Percentiles rank a stretch among this genome's conserved stretches.
Conservation (phyloP, 1,284 basidiomycete genomes). For the Moesziomyces aphidis region DNA sequence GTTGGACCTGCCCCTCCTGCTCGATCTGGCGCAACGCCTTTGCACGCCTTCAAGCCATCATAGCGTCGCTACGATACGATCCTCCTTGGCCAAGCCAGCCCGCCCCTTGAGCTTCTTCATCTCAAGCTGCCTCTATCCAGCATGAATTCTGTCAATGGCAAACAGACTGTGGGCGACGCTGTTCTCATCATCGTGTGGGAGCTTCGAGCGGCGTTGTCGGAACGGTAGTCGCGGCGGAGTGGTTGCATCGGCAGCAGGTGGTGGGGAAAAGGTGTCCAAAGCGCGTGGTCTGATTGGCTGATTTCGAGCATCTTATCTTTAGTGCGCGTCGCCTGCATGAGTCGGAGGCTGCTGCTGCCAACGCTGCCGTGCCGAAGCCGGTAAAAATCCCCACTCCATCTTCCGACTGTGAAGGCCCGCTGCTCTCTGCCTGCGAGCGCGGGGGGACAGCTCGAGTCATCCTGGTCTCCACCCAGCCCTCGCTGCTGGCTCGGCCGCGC, state of each 20-base stretch:
- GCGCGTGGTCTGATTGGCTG: slow-evolving; percentile 21
- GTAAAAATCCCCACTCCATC: background rate
- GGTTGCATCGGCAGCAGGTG: background rate
- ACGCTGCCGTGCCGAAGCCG: background rate
- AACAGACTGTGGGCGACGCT: no score
- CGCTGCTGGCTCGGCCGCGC: slow-evolving; percentile 5
- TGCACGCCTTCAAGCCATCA: background rate
- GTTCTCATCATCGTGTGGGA: no score
- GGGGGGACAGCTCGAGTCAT: background rate
- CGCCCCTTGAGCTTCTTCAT: no score
- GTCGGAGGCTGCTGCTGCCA: background rate
- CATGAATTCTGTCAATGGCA: no score
- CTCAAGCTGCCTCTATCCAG: no score
- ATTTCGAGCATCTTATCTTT: slow-evolving; percentile 9
- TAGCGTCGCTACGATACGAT: no score
- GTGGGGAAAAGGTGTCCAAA: slow-evolving; percentile 8
- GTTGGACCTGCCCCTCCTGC: background rate
- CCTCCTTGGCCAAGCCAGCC: no score
- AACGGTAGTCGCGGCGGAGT: background rate
- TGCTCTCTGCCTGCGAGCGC: background rate
- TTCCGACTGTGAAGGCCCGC: background rate
- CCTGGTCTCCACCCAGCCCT: background rate
- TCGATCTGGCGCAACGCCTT: background rate
- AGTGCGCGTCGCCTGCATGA: background rate
- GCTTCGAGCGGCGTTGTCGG: background rate